Conservation (phyloP, 306 rosid species). For the Oxytropis ochrocephala region DNA sequence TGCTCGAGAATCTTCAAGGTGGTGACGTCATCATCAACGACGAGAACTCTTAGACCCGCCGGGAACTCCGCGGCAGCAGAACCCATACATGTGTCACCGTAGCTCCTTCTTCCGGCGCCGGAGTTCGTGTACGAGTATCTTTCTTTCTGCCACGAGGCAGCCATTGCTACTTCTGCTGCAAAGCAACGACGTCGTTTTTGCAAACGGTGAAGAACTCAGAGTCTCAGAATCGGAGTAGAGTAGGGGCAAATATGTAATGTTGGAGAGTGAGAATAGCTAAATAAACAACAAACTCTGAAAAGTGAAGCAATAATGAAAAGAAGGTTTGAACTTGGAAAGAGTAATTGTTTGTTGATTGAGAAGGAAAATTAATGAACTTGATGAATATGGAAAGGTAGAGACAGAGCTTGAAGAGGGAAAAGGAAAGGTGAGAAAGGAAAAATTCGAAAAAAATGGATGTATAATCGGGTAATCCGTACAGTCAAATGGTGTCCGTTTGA, state of each 20-base stretch:
- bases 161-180: slow-evolving; percentile 16
- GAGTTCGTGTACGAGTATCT: slow-evolving; percentile 35
- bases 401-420: too few species aligned
- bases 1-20: slow-evolving; percentile 50
- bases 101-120: neutral
- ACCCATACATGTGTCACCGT: neutral
- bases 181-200: neutral
- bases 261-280: neutral
- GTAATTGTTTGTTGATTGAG: neutral
- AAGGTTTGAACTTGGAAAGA: neutral
- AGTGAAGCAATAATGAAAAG: neutral
- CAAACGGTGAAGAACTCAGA: neutral
- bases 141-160: slow-evolving; percentile 44
- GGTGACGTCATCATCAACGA: slow-evolving; percentile 63
- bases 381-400: too few species aligned
- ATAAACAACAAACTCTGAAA: neutral
- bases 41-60: slow-evolving; percentile 59
- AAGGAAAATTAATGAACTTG: neutral
- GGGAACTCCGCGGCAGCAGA: slow-evolving; percentile 30
- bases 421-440: neutral
- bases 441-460: neutral
- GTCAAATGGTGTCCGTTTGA: neutral
- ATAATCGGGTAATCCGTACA: neutral
- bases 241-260: neutral
- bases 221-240: neutral